Percentiles rank a stretch among this genome's conserved stretches.
Evolutionary conservation across 805 yeast species (phyloP).

Genomic region (Sungouiozyma ichnusensis): DNA sequence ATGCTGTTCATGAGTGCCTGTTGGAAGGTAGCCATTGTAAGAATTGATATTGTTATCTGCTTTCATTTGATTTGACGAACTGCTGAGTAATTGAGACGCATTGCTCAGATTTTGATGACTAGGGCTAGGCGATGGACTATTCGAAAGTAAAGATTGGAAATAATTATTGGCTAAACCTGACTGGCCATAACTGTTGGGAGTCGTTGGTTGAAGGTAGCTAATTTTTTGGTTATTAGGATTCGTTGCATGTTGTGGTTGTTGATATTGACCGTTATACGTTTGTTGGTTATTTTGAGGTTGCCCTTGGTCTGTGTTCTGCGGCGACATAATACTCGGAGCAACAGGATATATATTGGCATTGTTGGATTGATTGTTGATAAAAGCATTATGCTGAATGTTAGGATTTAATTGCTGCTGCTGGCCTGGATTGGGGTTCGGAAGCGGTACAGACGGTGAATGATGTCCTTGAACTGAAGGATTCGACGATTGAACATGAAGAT

Average conservation of each 20-base stretch:
- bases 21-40: neutral
- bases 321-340: neutral
- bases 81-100: neutral
- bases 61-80: neutral
- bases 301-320: neutral
- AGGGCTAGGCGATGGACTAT: conserved; percentile 21
- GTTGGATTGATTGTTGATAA: neutral
- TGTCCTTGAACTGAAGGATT: conserved; percentile 2
- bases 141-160: conserved; percentile 22
- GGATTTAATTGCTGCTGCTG: neutral
- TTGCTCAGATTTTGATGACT: conserved; percentile 9
- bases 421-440: neutral
- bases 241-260: conserved; percentile 3
- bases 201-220: neutral
- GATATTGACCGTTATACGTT: conserved; percentile 5
- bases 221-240: conserved; percentile 3
- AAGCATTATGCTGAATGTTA: neutral
- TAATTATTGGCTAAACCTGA: conserved; percentile 19
- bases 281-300: conserved; percentile 9
- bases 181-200: neutral
- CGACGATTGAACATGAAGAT: neutral
- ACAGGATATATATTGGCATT: neutral
- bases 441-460: neutral
- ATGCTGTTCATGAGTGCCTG: neutral
- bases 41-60: neutral